Evolutionary conservation across 2,329 filamentous ascomycete species (phyloP), one percentile per base, ranked within the genome.

Genomic region (Alternaria incomplexa): DNA sequence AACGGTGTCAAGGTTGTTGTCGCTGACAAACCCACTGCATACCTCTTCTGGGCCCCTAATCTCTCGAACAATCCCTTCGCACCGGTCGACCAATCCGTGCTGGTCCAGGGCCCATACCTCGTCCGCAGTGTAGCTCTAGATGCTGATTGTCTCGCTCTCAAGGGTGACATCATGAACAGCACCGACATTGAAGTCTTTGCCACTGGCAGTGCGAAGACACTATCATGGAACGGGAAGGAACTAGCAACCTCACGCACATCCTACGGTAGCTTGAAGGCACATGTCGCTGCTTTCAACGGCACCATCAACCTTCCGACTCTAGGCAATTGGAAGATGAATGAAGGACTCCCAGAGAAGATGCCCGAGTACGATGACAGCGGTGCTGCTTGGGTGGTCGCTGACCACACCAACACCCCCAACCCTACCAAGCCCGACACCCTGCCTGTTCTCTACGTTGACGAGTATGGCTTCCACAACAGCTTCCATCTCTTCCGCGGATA

Each of bases 271-370:
- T 61, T 81, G 23, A 77, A 72, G 45, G 80, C 77, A 6, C 65
- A 64, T 4, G 64, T 81, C 28, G 44, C 68, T 30, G 68, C 69
- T 6, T 66, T 73, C 30, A 72, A 72, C 17, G 57, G 64, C 7
- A 73, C 65, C 6, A 72, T 77, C 20, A 47, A 67, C 11, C 75
- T 87, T 0, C 84, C 85, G 0, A 51, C 77, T 0, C 72, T 87
- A 0, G 75, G 73, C 0, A 68, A 76, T 0, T 87, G 85, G 85
- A 84, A 82, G 68, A 81, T 81, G 10, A 65, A 79, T 3, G 83
- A 87, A 66, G 79, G 80, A 52, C 78, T 87, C 22, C 85, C 85
- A 0, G 85, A 87, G 70, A 80, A 83, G 26, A 63, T 74, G 0
- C 56, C 71, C 0, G 69, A 77, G 20, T 87, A 87, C 69, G 73